Evolutionary conservation across 352 stramenopile species (phyloP), one percentile per base, ranked within the genome.

Genomic region (Thraustochytrium striatum): DNA sequence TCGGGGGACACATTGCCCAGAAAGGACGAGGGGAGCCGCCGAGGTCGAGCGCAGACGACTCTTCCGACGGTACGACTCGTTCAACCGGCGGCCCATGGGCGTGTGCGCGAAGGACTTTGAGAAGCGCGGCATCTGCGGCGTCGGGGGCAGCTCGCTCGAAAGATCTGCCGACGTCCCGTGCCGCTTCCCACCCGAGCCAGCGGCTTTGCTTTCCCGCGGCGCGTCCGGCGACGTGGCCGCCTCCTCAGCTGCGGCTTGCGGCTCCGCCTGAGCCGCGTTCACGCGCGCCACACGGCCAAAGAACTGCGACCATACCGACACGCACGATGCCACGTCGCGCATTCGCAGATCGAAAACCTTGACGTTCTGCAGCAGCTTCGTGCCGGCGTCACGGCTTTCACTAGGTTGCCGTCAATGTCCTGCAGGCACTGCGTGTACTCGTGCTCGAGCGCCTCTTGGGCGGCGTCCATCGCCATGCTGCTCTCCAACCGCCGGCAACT

Each of bases 391-490:
- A 11, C 65, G 44, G n/a, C 65, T 43, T 25, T 75, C 30, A 75
- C 65, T n/a, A 75, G 61, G 65, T 75, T 75, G n/a, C 3, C 43
- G 65, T 75, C 65, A 32, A 75, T 61, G 2, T 75, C 65, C 52
- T 75, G 65, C 0, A 75, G 50, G 21, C 50, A 55, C 21, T 16
- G 13, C 1, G 65, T 38, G 8, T 30, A 19, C 52, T 75, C 44
- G 16, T 62, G 47, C 47, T 55, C 47, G 16, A 55, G 47, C 65
- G 44, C 65, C 35, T 38, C 50, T 47, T 38, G 53, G 50, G 36
- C 1, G 5, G 25, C 33, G 7, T 70, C 5, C 59, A 13, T 70
- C n/a, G 5, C 16, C 7, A 8, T 53, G 25, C 53, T 25, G n/a
- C n/a, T 13, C 5, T 61, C 7, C 7, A 5, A 47, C 5, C 13